A percentile compares a stretch with the other conserved stretches of the same genome.
phyloP scores from a whole-genome alignment of 305 asterid genomes.

The Stenogyne calaminthoides region DNA sequence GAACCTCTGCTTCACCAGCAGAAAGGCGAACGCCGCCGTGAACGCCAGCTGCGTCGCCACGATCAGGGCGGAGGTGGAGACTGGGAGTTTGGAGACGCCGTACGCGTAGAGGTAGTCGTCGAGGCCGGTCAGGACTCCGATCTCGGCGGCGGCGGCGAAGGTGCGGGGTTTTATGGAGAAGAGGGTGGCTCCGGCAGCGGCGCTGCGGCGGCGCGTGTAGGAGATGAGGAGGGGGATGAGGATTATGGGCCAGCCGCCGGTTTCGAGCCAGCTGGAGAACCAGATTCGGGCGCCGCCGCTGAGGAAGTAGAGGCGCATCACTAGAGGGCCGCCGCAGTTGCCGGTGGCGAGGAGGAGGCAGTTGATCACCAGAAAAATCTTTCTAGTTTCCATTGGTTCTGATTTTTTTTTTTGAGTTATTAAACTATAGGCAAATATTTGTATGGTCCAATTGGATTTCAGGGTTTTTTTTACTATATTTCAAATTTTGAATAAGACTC shows the following conservation, averaged over 20 bases:
- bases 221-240: conserved; percentile 29
- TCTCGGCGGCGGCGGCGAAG: background rate
- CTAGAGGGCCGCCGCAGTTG: conserved; percentile 56
- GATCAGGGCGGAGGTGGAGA: conserved; percentile 61
- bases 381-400: conserved; percentile 25
- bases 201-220: conserved; percentile 34
- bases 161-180: conserved; percentile 6
- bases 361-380: conserved; percentile 40
- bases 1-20: conserved; percentile 31
- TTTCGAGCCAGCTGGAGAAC: conserved; percentile 41
- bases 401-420: background rate
- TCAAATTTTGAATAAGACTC: no score
- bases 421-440: no score
- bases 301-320: conserved; percentile 62
- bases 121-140: conserved; percentile 31
- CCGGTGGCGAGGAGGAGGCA: conserved; percentile 50
- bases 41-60: conserved; percentile 63
- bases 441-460: no score
- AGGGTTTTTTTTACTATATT: no score
- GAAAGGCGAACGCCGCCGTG: conserved; percentile 50
- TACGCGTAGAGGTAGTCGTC: conserved; percentile 56
- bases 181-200: background rate
- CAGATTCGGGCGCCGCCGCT: conserved; percentile 41
- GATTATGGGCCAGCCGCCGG: conserved; percentile 38
- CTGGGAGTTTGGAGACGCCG: conserved; percentile 53